Conservation (phyloP, 805 yeast species). For the Hanseniaspora hatyaiensis region DNA sequence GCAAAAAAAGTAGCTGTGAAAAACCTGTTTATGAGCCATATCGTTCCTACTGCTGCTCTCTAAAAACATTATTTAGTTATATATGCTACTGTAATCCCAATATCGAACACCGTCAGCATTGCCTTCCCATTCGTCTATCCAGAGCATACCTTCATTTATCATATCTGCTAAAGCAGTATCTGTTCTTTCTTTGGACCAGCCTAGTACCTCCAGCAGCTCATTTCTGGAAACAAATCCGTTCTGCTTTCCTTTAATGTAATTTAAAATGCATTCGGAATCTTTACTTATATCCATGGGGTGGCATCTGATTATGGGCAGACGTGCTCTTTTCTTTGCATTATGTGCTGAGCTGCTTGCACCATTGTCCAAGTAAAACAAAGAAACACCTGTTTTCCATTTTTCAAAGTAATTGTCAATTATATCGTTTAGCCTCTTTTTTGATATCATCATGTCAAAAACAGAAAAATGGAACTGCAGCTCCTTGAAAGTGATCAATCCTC, state of each 20-base stretch:
- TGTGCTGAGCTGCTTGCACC: neutral
- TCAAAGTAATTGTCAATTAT: slow-evolving; percentile 2
- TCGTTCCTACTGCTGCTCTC: too few species aligned
- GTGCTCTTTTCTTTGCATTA: neutral
- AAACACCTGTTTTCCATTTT: slow-evolving; percentile 8
- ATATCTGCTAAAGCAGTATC: slow-evolving; percentile 59
- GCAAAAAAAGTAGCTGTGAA: slow-evolving; percentile 2
- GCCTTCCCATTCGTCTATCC: slow-evolving; percentile 50
- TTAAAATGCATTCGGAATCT: slow-evolving; percentile 8
- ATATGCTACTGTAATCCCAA: slow-evolving; percentile 39
- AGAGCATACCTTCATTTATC: slow-evolving; percentile 69
- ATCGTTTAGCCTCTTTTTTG: neutral
- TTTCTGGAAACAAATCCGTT: neutral
- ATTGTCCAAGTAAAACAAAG: slow-evolving; percentile 2
- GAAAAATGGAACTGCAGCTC: slow-evolving; percentile 14
- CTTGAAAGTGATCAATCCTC: slow-evolving; percentile 9
- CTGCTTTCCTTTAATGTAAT: neutral
- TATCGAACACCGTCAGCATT: slow-evolving; percentile 33
- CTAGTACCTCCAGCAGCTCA: slow-evolving; percentile 20
- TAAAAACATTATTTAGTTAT: neutral
- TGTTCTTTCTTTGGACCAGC: slow-evolving; percentile 59
- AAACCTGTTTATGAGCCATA: neutral
- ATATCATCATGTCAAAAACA: slow-evolving; percentile 10
- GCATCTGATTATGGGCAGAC: slow-evolving; percentile 6
- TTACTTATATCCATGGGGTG: slow-evolving; percentile 14